These are phyloP conservation scores for Cadophora luteo-olivacea DNA, from an alignment of 2,329 filamentous ascomycete species.

Conservation along the genomic window DNA sequence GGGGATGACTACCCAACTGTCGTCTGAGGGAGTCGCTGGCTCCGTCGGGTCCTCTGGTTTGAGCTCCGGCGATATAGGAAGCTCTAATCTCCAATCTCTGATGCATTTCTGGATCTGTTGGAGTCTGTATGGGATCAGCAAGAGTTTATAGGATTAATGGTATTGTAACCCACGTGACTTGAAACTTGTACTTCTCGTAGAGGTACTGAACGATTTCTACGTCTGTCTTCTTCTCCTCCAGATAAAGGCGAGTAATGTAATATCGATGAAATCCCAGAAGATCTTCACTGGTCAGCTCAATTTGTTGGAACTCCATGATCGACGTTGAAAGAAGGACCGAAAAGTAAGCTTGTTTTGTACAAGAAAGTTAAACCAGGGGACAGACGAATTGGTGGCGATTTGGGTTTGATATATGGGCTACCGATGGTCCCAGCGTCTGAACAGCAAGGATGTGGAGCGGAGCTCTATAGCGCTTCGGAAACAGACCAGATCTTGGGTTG, in stretches of 20 bases:
- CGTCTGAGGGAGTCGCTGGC: not conserved
- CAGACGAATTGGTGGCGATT: conserved; percentile 5
- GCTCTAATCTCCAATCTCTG: conserved; percentile 29
- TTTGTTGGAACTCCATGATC: conserved; percentile 31
- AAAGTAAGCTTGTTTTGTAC: not conserved
- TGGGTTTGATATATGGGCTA: conserved; percentile 9
- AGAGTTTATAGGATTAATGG: not conserved
- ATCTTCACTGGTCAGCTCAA: conserved; percentile 37
- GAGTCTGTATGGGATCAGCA: conserved; percentile 29
- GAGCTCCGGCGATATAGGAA: not conserved
- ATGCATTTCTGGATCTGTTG: conserved; percentile 35
- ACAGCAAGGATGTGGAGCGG: not conserved
- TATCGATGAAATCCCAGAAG: conserved; percentile 33
- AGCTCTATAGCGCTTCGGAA: conserved; percentile 1
- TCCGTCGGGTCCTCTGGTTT: not conserved
- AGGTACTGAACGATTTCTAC: conserved; percentile 35
- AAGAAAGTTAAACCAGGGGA: not conserved
- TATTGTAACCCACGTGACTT: conserved; percentile 31
- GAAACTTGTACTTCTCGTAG: conserved; percentile 23
- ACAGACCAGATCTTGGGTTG: conserved; percentile 9
- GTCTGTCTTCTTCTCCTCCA: conserved; percentile 33
- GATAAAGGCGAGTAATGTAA: conserved; percentile 36
- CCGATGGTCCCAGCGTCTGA: conserved; percentile 2
- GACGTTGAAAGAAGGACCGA: not conserved
- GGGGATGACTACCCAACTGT: conserved; percentile 26